phyloP scores from a whole-genome alignment of 2,329 filamentous ascomycete species.

The Claviceps citrina region DNA sequence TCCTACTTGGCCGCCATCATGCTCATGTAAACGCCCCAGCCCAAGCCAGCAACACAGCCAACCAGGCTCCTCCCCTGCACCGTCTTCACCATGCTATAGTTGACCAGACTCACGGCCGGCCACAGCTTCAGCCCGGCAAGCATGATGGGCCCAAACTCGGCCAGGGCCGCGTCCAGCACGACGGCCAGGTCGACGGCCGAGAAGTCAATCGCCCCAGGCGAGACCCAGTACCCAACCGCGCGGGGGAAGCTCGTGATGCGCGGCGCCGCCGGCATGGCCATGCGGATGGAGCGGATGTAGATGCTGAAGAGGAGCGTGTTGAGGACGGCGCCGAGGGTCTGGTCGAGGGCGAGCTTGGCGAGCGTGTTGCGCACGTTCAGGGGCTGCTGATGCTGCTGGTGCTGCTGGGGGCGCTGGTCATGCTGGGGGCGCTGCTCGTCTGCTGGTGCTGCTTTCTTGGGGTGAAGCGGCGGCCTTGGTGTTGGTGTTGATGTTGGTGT shows the following conservation, averaged over 20 bases:
- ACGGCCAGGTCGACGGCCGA: constrained; percentile 27
- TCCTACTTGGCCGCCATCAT: constrained; percentile 33
- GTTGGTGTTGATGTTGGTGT: background rate
- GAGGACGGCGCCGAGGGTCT: constrained; percentile 47
- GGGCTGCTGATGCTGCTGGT: constrained; percentile 8
- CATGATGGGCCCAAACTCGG: constrained; percentile 50
- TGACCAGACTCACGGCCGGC: constrained; percentile 53
- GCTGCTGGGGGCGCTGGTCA: background rate
- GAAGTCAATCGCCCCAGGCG: constrained; percentile 28
- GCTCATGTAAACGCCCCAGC: constrained; percentile 64
- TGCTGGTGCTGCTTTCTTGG: constrained; percentile 19
- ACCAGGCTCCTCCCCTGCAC: constrained; percentile 55
- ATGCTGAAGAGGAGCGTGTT: constrained; percentile 52
- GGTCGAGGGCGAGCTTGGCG: constrained; percentile 53
- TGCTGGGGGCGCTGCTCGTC: constrained; percentile 2
- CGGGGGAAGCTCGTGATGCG: constrained; percentile 22
- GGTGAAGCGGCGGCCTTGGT: too few relatives aligned
- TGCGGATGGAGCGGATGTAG: constrained; percentile 41
- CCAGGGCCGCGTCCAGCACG: constrained; percentile 27
- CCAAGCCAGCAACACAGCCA: constrained; percentile 55
- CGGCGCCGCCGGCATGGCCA: constrained; percentile 29
- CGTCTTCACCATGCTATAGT: constrained; percentile 54
- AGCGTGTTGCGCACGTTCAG: constrained; percentile 48
- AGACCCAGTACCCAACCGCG: constrained; percentile 21
- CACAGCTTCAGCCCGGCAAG: constrained; percentile 54